Evolutionary conservation across 2,329 filamentous ascomycete genomes (phyloP), one percentile per base, ranked within the genome.

Genomic region (Colletotrichum echinochloae): DNA sequence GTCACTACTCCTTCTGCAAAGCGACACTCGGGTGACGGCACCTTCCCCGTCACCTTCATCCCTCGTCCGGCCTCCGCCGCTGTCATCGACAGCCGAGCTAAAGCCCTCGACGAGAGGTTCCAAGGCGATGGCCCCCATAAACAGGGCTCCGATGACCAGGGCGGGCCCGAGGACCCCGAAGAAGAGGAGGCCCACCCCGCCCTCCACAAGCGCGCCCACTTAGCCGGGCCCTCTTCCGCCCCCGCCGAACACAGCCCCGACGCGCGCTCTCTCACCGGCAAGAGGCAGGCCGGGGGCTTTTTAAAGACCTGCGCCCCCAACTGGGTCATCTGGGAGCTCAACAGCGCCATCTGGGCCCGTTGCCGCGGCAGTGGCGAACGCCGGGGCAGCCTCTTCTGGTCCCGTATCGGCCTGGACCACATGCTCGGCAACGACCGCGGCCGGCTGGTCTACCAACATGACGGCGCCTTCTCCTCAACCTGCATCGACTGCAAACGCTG

Each of bases 361-460:
- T 62, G 64, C 57, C 48, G 57, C 57, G 48, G 28, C 57, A 37
- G 57, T 26, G 63, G 63, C 12, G 33, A 26, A 14, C 33, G 57
- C n/a, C 16, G 37, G 5, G 57, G 57, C 1, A 37, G 9, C 1
- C 23, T 48, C 48, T 62, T 28, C 48, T 66, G 64, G 64, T 61
- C 64, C 37, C 56, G 56, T 30, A 44, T 66, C 56, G 56, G 57
- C 28, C 48, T 66, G 55, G 64, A 66, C 46, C 64, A 66, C 48
- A 66, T 66, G 56, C 56, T 66, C 56, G 64, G 56, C 55, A 66
- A 66, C 48, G 48, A 61, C 26, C 46, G 48, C 48, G 64, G 64
- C 56, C 56, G 33, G 35, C 28, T 66, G 44, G 64, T 61, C 44
- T 66, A 66, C 56, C 64, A 28, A 56, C 30, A 20, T 11, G 16